A percentile compares a stretch with the other conserved stretches of the same genome.
phyloP scores from a whole-genome alignment of 352 stramenopile genomes.

The Albugo candida region DNA sequence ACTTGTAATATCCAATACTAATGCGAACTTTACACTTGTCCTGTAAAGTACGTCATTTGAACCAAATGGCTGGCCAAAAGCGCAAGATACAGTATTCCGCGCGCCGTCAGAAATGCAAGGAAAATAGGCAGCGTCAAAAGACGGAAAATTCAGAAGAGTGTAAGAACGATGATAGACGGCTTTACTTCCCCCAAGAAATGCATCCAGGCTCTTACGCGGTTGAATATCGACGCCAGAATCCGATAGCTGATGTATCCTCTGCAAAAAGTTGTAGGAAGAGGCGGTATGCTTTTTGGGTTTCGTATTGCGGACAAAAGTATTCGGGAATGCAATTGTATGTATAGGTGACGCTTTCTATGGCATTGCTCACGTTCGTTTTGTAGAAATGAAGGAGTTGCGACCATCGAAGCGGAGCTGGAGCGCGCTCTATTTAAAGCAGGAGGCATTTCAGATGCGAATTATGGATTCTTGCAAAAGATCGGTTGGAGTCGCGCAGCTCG shows the following conservation, averaged over 20 bases:
- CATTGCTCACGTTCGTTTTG: neutral
- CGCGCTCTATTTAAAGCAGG: constrained; percentile 72
- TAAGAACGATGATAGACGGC: constrained; percentile 23
- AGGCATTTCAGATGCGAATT: constrained; percentile 76
- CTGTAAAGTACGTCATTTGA: no score
- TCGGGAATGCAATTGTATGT: constrained; percentile 77
- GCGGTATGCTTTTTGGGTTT: constrained; percentile 66
- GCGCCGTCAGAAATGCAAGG: constrained; percentile 49
- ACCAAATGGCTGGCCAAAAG: constrained; percentile 22
- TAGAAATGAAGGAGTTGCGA: constrained; percentile 76
- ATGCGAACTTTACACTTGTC: no score
- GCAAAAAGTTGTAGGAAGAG: constrained; percentile 17
- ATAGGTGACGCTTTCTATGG: neutral
- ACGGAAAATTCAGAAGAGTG: constrained; percentile 5
- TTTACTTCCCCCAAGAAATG: constrained; percentile 31
- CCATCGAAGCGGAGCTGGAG: constrained; percentile 81
- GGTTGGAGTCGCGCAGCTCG: constrained; percentile 75
- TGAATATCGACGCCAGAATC: constrained; percentile 9
- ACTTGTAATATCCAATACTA: no score
- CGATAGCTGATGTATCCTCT: constrained; percentile 1
- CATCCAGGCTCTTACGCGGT: constrained; percentile 65
- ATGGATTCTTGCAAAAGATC: constrained; percentile 81
- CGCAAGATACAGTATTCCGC: constrained; percentile 50
- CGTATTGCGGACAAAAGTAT: constrained; percentile 79
- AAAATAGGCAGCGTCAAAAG: constrained; percentile 4